These are phyloP conservation scores for Aspergillus oerlinghausenensis DNA, from an alignment of 2,329 filamentous ascomycete genomes.

Conservation along the genomic window DNA sequence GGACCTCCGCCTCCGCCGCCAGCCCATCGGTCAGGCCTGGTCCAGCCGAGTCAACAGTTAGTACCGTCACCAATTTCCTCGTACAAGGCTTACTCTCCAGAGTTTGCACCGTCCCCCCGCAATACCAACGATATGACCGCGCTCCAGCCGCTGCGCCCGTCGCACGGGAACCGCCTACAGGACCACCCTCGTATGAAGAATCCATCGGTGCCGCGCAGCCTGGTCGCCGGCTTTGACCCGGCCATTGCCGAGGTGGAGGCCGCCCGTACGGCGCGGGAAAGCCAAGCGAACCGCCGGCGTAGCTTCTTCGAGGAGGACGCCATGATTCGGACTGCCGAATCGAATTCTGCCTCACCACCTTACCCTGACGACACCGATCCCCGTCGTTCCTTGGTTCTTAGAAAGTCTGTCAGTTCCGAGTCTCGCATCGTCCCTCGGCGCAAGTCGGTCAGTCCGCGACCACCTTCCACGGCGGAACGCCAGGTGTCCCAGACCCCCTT, in stretches of 20 bases:
- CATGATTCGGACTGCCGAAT: conserved; percentile 17
- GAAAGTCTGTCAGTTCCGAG: conserved; percentile 27
- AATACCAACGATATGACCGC: conserved; percentile 18
- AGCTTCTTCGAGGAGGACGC: conserved; percentile 22
- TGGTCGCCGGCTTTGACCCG: conserved; percentile 40
- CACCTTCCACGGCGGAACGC: conserved; percentile 39
- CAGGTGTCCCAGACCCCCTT: conserved; percentile 49
- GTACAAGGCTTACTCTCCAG: conserved; percentile 27
- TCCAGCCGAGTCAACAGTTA: conserved; percentile 22
- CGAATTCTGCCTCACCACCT: conserved; percentile 18
- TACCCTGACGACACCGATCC: conserved; percentile 27
- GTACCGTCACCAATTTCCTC: conserved; percentile 19
- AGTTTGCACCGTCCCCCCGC: conserved; percentile 18
- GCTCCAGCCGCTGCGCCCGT: conserved; percentile 22
- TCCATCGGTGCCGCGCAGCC: conserved; percentile 36
- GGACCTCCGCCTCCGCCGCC: conserved; percentile 34
- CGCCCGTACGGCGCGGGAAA: conserved; percentile 26
- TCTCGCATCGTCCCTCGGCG: conserved; percentile 44
- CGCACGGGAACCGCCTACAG: conserved; percentile 16
- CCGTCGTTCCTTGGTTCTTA: conserved; percentile 17
- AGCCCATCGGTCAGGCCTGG: conserved; percentile 30
- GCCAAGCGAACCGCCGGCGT: conserved; percentile 21
- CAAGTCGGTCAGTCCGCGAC: conserved; percentile 58
- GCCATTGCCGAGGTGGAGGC: conserved; percentile 25
- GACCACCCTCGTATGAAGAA: conserved; percentile 22